Evolutionary conservation across 768 basidiomycete species (phyloP), one percentile per base, ranked within the genome.

Genomic region (Mycena filopes): DNA sequence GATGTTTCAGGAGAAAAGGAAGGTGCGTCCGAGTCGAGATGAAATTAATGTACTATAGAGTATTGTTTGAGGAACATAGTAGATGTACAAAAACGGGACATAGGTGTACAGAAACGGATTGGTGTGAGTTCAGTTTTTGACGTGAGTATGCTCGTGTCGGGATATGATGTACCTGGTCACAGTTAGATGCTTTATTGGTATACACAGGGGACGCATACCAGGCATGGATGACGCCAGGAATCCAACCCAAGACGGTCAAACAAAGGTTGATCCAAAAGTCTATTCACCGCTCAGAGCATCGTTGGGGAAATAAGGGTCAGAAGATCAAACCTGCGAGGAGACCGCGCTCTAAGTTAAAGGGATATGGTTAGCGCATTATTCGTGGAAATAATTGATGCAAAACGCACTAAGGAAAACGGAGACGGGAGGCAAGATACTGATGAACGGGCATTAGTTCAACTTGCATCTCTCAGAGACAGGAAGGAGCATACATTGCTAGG

Each of bases 211-310:
- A 3, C 7, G 13, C 63, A n/a, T 29, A 80, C 79, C 80, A 81
- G 46, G 80, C 79, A 65, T 82, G 80, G 9, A 82, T 55, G 2
- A 80, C 73, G 28, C 79, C 81, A 11, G 81, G 80, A 41, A 81
- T 79, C 79, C 79, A 82, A 31, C 79, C 81, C 26, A 80, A 67
- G n/a, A 79, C 69, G 54, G 75, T 77, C 1, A 81, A 69, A n/a
- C 75, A 72, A 43, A 80, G 67, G 65, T 81, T 80, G 49, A 79
- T 78, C 71, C 74, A 74, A 40, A 79, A 71, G 43, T 79, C 77
- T 73, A 36, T n/a, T n/a, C 28, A 26, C 26, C 43, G 12, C 26
- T 28, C 43, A 47, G 15, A 36, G 10, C n/a, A 28, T 12, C 18
- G 40, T 25, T 41, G 1, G 21, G 6, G 5, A 15, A 23, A 9